These are phyloP conservation scores for Amaranthus palmeri DNA, from an alignment of 148 eudicot species.

Conservation along the genomic window DNA sequence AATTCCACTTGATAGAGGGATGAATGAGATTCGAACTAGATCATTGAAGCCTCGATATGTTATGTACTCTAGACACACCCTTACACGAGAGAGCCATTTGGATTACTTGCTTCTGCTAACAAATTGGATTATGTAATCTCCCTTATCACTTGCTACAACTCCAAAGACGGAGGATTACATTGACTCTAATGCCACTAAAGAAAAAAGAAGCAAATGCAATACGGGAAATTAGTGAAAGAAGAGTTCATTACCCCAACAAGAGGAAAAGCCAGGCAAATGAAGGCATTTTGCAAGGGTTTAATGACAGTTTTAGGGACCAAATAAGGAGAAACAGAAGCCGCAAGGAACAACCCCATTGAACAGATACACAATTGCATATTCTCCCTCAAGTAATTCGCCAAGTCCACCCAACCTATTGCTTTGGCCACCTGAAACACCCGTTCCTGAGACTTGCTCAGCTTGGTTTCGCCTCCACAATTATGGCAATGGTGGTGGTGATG, in stretches of 20 bases:
- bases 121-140: too few species aligned
- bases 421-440: constrained; percentile 54
- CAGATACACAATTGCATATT: constrained; percentile 73
- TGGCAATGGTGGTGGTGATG: constrained; percentile 31
- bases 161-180: too few species aligned
- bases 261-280: constrained; percentile 68
- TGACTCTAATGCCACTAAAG: too few species aligned
- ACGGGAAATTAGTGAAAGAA: neutral
- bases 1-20: too few species aligned
- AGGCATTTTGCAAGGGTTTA: constrained; percentile 53
- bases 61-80: too few species aligned
- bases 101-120: too few species aligned
- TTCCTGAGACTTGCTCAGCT: constrained; percentile 50
- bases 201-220: too few species aligned
- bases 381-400: constrained; percentile 77
- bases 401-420: constrained; percentile 57
- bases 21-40: too few species aligned
- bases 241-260: constrained; percentile 71
- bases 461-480: constrained; percentile 12
- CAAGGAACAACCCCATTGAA: constrained; percentile 56
- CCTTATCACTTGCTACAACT: too few species aligned
- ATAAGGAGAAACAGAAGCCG: constrained; percentile 69
- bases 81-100: too few species aligned
- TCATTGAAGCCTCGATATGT: too few species aligned
- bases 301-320: constrained; percentile 47